phyloP scores from a whole-genome alignment of 2,329 filamentous ascomycete genomes.

The Fusarium temperatum region DNA sequence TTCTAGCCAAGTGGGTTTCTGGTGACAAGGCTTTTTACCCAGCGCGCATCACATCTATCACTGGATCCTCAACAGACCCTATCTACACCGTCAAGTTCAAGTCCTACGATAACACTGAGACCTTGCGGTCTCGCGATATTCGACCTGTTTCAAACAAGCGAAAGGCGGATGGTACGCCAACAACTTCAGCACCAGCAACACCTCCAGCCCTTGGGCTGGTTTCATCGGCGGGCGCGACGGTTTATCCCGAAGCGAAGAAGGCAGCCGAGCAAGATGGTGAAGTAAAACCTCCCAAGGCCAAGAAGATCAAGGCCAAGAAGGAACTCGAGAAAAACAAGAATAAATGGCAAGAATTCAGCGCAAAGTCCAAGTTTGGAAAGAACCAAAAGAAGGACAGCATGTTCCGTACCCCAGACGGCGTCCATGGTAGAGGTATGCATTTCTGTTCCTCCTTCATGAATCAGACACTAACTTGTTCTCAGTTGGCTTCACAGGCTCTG shows the following conservation, averaged over 20 bases:
- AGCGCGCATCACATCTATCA: conserved; percentile 91
- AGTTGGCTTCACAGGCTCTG: conserved; percentile 98
- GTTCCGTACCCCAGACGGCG: conserved; percentile 91
- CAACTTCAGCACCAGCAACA: conserved; percentile 51
- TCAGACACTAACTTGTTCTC: conserved; percentile 31
- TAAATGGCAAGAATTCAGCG: conserved; percentile 94
- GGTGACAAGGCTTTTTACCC: conserved; percentile 92
- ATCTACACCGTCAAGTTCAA: conserved; percentile 97
- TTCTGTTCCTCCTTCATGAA: background rate
- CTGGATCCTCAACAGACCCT: conserved; percentile 87
- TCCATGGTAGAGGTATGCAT: conserved; percentile 81
- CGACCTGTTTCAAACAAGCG: conserved; percentile 82
- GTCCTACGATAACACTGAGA: conserved; percentile 86
- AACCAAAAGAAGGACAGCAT: conserved; percentile 88
- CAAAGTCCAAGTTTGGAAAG: conserved; percentile 77
- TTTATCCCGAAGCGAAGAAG: conserved; percentile 70
- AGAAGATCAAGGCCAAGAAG: conserved; percentile 91
- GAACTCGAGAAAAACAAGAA: conserved; percentile 89
- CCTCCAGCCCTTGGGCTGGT: conserved; percentile 56
- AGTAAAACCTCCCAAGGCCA: conserved; percentile 78
- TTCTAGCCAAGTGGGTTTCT: conserved; percentile 89
- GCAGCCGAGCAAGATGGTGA: conserved; percentile 71
- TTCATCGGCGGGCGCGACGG: conserved; percentile 63
- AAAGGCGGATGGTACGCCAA: conserved; percentile 82
- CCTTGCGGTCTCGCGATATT: conserved; percentile 82